phyloP scores from a whole-genome alignment of 176 grass and related monocot species.

The Echinochloa phyllopogon region DNA sequence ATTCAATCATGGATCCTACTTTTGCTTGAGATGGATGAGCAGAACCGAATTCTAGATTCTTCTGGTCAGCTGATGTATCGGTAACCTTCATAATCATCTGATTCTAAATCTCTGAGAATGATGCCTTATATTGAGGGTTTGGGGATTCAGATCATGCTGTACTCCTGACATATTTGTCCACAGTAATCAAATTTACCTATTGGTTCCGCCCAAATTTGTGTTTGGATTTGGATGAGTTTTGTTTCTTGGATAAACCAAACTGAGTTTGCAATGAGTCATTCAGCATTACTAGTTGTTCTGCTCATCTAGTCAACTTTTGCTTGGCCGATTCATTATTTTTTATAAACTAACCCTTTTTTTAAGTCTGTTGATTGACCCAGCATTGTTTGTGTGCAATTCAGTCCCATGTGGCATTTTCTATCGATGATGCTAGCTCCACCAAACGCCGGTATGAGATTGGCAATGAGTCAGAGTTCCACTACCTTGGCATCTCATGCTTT shows the following conservation, averaged over 20 bases:
- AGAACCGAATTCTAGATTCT: conserved; percentile 31
- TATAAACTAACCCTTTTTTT: not conserved
- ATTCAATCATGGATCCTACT: conserved; percentile 49
- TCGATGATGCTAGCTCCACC: conserved; percentile 51
- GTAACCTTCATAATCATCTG: conserved; percentile 16
- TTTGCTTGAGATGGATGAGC: conserved; percentile 31
- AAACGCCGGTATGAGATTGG: conserved; percentile 38
- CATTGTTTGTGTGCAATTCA: conserved; percentile 34
- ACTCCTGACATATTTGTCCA: conserved; percentile 36
- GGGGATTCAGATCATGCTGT: conserved; percentile 33
- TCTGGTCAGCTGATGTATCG: conserved; percentile 36
- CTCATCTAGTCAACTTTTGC: conserved; percentile 41
- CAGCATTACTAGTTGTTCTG: conserved; percentile 32
- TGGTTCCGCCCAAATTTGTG: conserved; percentile 20
- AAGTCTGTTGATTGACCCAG: conserved; percentile 32
- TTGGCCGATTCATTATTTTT: conserved; percentile 8
- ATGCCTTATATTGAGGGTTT: conserved; percentile 24
- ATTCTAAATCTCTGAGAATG: not conserved
- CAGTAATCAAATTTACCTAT: not conserved
- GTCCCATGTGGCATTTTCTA: conserved; percentile 39
- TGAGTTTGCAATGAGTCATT: conserved; percentile 48
- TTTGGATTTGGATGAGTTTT: conserved; percentile 16
- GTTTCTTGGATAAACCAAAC: conserved; percentile 19
- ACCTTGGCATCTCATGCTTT: conserved; percentile 66
- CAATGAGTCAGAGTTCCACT: conserved; percentile 66